Evolutionary conservation across 192 early-diverging fungal genomes (phyloP), one percentile per base, ranked within the genome.

Genomic region (Coemansia furcata): DNA sequence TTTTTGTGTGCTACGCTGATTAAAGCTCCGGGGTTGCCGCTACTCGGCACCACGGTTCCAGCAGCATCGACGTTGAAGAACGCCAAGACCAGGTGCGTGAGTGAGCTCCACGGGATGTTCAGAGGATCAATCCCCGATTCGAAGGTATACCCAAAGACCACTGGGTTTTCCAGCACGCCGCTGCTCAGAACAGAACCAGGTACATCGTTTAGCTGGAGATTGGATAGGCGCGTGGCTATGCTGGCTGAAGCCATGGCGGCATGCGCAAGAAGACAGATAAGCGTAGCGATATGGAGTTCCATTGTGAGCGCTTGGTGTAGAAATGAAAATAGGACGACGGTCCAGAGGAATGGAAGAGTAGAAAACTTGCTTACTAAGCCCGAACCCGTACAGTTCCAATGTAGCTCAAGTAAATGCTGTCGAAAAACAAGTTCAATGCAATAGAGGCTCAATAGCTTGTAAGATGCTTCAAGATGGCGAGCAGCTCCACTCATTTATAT

Each of bases 41-140:
- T 72, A 36, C 43, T 68, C 10, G 65, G 29, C 10, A 29, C 68
- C 1, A 81, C 73, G 10, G 23, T 58, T 29, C 75, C 70, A 30
- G 69, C 37, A 7, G 55, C 17, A 19, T 75, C 66, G 32, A 78
- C 37, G 11, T 40, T 63, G 47, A 79, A 85, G 63, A 90, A 90
- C 2, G 89, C 85, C 66, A 88, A 82, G 33, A 85, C 77, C 35
- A 88, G 64, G 60, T 90, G 89, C 8, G 88, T 88, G 32, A 89
- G 71, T 29, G 82, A 85, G 10, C 71, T 59, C 74, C 82, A 86
- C 17, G 78, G 73, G 60, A 87, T 78, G 12, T 19, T 69, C 21
- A 52, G 50, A 9, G 72, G 65, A 60, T 76, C 54, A 14, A 63
- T 60, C 6, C 37, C 49, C n/a, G 62, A 39, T 55, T 72, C 73